phyloP scores from a whole-genome alignment of 192 early-diverging fungal genomes.

The Coemansia sp. region DNA sequence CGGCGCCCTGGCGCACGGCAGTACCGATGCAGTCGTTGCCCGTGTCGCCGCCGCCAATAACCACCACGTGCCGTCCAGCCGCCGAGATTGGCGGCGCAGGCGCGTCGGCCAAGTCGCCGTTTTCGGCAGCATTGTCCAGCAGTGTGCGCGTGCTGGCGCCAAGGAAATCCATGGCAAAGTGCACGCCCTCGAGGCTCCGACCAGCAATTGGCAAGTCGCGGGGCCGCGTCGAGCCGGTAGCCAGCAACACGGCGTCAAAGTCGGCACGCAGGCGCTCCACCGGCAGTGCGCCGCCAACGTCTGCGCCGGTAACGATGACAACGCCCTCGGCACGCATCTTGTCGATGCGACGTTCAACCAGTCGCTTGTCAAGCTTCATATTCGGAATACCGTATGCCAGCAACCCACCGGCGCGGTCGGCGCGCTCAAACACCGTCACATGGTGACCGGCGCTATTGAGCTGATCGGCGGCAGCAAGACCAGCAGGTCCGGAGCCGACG shows the following conservation, averaged over 20 bases:
- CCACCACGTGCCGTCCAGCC: conserved; percentile 90
- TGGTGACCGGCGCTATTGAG: conserved; percentile 94
- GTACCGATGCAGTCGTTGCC: conserved; percentile 97
- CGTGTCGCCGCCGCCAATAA: conserved; percentile 98
- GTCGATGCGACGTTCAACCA: conserved; percentile 92
- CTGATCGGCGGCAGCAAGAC: conserved; percentile 94
- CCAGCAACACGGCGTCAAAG: conserved; percentile 83
- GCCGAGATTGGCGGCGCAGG: conserved; percentile 65
- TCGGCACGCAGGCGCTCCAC: conserved; percentile 61
- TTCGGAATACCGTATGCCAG: conserved; percentile 99
- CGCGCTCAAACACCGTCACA: conserved; percentile 96
- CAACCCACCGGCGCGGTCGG: conserved; percentile 93
- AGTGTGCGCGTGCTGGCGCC: conserved; percentile 85
- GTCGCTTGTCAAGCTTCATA: conserved; percentile 99
- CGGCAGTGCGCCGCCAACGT: conserved; percentile 84
- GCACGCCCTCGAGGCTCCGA: conserved; percentile 82
- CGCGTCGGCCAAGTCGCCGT: no score
- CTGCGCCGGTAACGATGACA: conserved; percentile 79
- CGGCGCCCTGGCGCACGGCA: conserved; percentile 86
- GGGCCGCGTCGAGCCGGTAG: conserved; percentile 97
- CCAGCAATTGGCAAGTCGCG: conserved; percentile 90
- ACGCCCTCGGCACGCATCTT: conserved; percentile 94
- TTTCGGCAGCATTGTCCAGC: conserved; percentile 48
- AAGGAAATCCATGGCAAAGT: conserved; percentile 99
- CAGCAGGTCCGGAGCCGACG: conserved; percentile 95